Conservation (phyloP, 345 rosid species). For the Citrus maxima region DNA sequence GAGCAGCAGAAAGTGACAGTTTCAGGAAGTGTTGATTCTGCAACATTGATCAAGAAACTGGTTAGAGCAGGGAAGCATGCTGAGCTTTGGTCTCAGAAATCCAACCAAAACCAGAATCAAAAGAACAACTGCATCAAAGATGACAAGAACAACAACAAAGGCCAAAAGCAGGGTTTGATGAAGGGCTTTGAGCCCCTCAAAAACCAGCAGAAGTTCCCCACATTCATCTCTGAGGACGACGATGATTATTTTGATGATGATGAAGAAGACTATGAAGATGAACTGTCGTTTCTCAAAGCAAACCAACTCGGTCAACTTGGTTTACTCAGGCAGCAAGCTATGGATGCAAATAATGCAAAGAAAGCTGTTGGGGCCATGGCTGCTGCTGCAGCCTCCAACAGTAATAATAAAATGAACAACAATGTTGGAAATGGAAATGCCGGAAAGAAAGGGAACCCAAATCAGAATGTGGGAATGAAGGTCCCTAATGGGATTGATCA, state of each 20-base stretch:
- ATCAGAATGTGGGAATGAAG: constrained; percentile 41
- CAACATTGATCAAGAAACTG: constrained; percentile 68
- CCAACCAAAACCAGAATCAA: constrained; percentile 46
- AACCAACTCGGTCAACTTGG: constrained; percentile 26
- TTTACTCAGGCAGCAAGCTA: constrained; percentile 37
- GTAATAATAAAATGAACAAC: constrained; percentile 27
- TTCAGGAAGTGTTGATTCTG: constrained; percentile 61
- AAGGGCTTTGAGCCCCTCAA: constrained; percentile 47
- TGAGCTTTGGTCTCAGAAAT: constrained; percentile 64
- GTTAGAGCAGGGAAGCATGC: constrained; percentile 71
- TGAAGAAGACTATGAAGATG: constrained; percentile 40
- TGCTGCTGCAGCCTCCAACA: constrained; percentile 15
- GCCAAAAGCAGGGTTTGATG: constrained; percentile 43
- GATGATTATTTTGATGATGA: constrained; percentile 41
- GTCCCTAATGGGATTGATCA: constrained; percentile 39
- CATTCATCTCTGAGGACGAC: constrained; percentile 39
- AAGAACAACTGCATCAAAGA: constrained; percentile 32
- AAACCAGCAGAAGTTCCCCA: constrained; percentile 40
- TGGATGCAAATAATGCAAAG: constrained; percentile 16
- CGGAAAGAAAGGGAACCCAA: constrained; percentile 52
- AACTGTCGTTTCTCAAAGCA: constrained; percentile 28
- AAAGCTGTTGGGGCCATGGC: constrained; percentile 32
- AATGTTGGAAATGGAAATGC: constrained; percentile 34
- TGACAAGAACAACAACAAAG: constrained; percentile 36
- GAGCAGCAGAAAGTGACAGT: constrained; percentile 79